phyloP scores from a whole-genome alignment of 805 yeast species.

The Metschnikowia santaceciliae region DNA sequence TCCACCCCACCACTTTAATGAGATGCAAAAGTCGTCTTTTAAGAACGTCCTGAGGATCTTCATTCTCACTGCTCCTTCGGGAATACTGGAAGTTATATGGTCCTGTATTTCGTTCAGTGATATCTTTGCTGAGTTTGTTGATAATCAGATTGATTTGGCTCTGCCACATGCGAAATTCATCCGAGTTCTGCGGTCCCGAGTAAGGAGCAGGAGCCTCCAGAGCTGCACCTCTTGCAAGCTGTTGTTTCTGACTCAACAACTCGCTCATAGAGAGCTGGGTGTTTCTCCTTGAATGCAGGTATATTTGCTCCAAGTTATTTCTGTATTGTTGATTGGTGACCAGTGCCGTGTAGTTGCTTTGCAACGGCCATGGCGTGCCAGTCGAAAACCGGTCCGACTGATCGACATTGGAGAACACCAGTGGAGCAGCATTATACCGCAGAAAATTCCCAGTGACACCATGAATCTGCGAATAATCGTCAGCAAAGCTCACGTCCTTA shows the following conservation, averaged over 20 bases:
- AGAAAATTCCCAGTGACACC: neutral
- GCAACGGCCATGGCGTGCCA: conserved; percentile 33
- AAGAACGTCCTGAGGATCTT: conserved; percentile 12
- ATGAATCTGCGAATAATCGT: conserved; percentile 17
- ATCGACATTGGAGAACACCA: conserved; percentile 16
- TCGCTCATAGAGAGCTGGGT: conserved; percentile 35
- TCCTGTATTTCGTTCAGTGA: neutral
- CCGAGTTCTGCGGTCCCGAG: conserved; percentile 16
- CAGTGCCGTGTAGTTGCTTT: conserved; percentile 26
- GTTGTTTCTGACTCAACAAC: conserved; percentile 30
- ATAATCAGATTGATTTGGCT: conserved; percentile 47
- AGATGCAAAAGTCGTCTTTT: conserved; percentile 22
- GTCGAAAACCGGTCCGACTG: conserved; percentile 35
- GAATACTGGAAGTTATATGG: conserved; percentile 9
- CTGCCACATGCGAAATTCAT: conserved; percentile 52
- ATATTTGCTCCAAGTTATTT: conserved; percentile 38
- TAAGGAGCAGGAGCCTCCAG: conserved; percentile 4
- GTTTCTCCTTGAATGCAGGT: conserved; percentile 40
- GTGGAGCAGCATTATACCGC: conserved; percentile 12
- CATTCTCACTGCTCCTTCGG: conserved; percentile 7
- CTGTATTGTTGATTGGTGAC: conserved; percentile 28
- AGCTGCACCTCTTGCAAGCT: conserved; percentile 3
- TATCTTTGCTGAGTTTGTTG: conserved; percentile 42
- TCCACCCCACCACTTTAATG: conserved; percentile 26
- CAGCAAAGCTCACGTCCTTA: conserved; percentile 41